A percentile compares a stretch with the other conserved stretches of the same genome.
Evolutionary conservation across 257 asterid species (phyloP).

Genomic region (Gentiana dahurica): DNA sequence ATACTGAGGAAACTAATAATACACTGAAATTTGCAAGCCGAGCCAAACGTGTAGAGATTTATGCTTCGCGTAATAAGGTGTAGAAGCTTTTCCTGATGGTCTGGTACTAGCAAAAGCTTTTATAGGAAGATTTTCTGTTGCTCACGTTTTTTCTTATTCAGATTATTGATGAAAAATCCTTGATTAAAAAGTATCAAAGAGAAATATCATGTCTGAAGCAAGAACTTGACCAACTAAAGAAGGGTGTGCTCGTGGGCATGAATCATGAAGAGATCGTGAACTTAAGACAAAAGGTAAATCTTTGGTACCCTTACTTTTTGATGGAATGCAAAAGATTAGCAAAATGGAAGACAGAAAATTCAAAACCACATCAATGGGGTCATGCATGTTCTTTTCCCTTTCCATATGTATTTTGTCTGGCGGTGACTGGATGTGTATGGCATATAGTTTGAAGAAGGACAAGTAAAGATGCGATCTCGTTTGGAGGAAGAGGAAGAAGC

Average conservation of each 20-base stretch:
- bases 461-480: slow-evolving; percentile 95
- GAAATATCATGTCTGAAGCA: slow-evolving; percentile 82
- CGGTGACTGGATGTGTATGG: slow-evolving; percentile 1
- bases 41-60: slow-evolving; percentile 89
- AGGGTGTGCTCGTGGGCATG: slow-evolving; percentile 71
- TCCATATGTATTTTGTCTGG: neutral
- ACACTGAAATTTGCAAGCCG: slow-evolving; percentile 97
- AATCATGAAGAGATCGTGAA: slow-evolving; percentile 79
- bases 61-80: slow-evolving; percentile 92
- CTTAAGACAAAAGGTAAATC: slow-evolving; percentile 66
- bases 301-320: neutral
- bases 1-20: slow-evolving; percentile 95
- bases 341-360: too few species aligned
- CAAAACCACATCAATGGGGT: neutral
- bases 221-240: slow-evolving; percentile 81
- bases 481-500: slow-evolving; percentile 99
- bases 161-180: slow-evolving; percentile 96
- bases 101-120: slow-evolving; percentile 8
- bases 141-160: slow-evolving; percentile 19
- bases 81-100: slow-evolving; percentile 13
- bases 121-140: slow-evolving; percentile 9
- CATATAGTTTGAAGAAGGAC: slow-evolving; percentile 92
- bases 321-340: neutral
- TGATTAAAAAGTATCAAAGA: slow-evolving; percentile 95
- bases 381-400: too few species aligned